A percentile compares a stretch with the other conserved stretches of the same genome.
phyloP scores from a whole-genome alignment of 331 rosid species.

The Pyrus hybrid region DNA sequence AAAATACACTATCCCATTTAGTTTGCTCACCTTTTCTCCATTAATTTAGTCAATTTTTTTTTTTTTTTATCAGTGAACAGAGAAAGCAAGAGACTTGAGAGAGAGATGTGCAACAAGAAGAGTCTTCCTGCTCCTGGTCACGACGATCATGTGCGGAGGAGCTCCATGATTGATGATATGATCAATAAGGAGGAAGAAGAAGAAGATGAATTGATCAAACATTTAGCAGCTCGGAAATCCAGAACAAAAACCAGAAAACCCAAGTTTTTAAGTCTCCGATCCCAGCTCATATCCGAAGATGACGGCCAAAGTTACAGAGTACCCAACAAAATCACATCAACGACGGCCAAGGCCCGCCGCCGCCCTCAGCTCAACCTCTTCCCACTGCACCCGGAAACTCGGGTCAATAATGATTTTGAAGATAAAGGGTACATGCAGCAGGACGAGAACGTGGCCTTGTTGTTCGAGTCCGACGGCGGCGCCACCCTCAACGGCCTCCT shows the following conservation, averaged over 20 bases:
- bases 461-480: constrained; percentile 48
- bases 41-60: not conserved
- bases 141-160: not conserved
- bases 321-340: not conserved
- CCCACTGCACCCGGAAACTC: constrained; percentile 58
- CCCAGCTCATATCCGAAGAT: constrained; percentile 15
- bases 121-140: not conserved
- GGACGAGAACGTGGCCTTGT: constrained; percentile 59
- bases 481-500: constrained; percentile 50
- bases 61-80: not conserved
- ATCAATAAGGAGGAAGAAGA: not conserved
- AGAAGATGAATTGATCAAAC: constrained; percentile 6
- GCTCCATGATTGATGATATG: not conserved
- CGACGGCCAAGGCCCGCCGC: not conserved
- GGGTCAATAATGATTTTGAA: not conserved
- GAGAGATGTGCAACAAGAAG: constrained; percentile 8
- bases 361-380: constrained; percentile 40
- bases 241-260: constrained; percentile 58
- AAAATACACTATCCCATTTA: not conserved
- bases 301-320: not conserved
- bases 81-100: not conserved
- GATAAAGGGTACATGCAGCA: constrained; percentile 15
- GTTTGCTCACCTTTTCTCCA: not conserved
- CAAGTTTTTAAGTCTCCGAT: constrained; percentile 61
- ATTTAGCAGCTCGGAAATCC: constrained; percentile 23